Base-by-base conservation (phyloP, 1,139 yeast genomes). In the Saccharomyces hybrid region DNA sequence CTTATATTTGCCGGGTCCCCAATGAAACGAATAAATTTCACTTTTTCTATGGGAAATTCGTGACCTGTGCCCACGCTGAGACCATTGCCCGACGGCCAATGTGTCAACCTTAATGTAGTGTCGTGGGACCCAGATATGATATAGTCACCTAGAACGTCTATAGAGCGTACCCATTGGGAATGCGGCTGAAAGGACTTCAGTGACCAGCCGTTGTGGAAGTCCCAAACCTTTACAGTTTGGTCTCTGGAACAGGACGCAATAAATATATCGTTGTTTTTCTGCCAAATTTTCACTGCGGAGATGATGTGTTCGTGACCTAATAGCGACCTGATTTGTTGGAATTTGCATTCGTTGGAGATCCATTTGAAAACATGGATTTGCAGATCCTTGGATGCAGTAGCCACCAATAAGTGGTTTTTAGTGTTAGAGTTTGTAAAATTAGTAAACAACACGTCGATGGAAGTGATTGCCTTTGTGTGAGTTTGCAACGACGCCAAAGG, bases 281-380 rank as follows among this genome's bases (percentile, higher is more conserved):
- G 51, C 56, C 59, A 56, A 5, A 87, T 86, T 27, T 75, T 73
- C 11, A 88, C 74, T 1, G 83, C 75, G 0, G 96, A 86, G 0
- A 91, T 83, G 2, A 95, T 83, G 69, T 90, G 97, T 58, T 90
- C 96, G 70, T 91, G 98, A 13, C 97, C 97, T 0, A 83, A 73
- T 23, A 91, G 72, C 0, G 90, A 83, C 49, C 89, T 76, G 2
- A 83, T 69, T 51, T 85, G 83, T 48, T 77, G 76, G 62, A 80
- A 80, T 5, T 75, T 72, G 23, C 75, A 70, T 8, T 76, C 70
- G 1, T 80, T 77, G 2, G 51, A 46, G 25, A 44, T 29, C 55
- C 54, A 56, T 13, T 48, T 57, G 42, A 67, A 54, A 2, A 88
- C 72, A 64, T 86, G 85, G 57, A 88, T 78, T 19, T 82, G 75